Conservation (phyloP, 306 rosid species). For the Senna siamea region DNA sequence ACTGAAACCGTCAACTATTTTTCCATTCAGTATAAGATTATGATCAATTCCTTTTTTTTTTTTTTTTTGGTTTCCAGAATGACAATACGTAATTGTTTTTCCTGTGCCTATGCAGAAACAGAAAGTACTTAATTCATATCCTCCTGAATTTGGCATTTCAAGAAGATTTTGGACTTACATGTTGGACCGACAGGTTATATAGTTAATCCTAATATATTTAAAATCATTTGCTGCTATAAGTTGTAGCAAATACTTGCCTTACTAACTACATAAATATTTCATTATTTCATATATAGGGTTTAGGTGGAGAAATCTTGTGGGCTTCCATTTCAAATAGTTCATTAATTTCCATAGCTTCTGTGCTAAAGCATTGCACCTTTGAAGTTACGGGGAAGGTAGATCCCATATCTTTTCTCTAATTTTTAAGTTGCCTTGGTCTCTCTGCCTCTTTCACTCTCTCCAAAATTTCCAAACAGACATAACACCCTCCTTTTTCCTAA, state of each 20-base stretch:
- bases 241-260: constrained; percentile 15
- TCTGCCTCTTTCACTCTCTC: background rate
- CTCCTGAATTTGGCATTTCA: constrained; percentile 75
- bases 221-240: background rate
- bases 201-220: background rate
- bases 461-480: background rate
- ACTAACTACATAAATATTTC: constrained; percentile 14
- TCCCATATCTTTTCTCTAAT: constrained; percentile 16
- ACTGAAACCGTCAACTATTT: constrained; percentile 16
- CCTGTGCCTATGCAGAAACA: constrained; percentile 75
- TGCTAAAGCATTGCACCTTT: constrained; percentile 70
- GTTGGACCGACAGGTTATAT: constrained; percentile 70
- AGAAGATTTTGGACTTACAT: constrained; percentile 93
- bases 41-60: background rate
- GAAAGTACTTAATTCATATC: constrained; percentile 71
- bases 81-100: constrained; percentile 33
- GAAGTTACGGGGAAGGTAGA: constrained; percentile 75
- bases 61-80: constrained; percentile 6
- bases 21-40: constrained; percentile 25
- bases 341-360: constrained; percentile 65
- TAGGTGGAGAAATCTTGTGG: constrained; percentile 79
- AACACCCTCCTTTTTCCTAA: constrained; percentile 28
- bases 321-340: constrained; percentile 83
- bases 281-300: constrained; percentile 51
- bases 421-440: constrained; percentile 19